Conservation (phyloP, 306 rosid genomes). For the Abrus precatorius region DNA sequence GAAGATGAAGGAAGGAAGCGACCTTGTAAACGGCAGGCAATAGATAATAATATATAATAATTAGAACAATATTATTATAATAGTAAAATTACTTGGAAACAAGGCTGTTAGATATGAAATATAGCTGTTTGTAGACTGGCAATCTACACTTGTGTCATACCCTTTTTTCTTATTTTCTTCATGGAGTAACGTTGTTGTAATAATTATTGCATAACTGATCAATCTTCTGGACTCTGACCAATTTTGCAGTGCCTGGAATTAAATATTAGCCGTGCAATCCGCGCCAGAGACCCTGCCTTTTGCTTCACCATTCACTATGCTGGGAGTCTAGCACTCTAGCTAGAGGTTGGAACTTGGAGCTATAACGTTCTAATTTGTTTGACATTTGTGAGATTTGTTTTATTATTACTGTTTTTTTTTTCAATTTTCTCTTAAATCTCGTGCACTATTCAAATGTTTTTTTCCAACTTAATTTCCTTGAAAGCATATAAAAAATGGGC, state of each 20-base stretch:
- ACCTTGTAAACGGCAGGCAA: not conserved
- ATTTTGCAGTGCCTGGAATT: slow-evolving; percentile 37
- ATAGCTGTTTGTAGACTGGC: slow-evolving; percentile 8
- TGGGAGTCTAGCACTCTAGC: slow-evolving; percentile 41
- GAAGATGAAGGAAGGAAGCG: not conserved
- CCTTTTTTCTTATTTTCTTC: not conserved
- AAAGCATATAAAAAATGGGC: not conserved
- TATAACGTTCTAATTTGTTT: slow-evolving; percentile 46
- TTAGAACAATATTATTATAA: not conserved
- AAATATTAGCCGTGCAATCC: slow-evolving; percentile 45
- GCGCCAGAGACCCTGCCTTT: slow-evolving; percentile 41
- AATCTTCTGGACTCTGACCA: slow-evolving; percentile 38
- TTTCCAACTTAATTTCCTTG: not conserved
- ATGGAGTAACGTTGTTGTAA: slow-evolving; percentile 32
- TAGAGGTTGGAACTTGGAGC: slow-evolving; percentile 83
- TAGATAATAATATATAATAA: not conserved
- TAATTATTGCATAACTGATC: not conserved
- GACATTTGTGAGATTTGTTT: slow-evolving; percentile 50
- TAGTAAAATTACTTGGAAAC: not conserved
- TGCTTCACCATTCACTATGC: slow-evolving; percentile 39
- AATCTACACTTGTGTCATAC: not conserved
- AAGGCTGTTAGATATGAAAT: not conserved
- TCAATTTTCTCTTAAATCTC: not conserved
- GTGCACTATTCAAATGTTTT: not conserved
- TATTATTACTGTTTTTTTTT: not conserved